Conservation (phyloP, 1,284 basidiomycete species). For the Dichomitus squalens region DNA sequence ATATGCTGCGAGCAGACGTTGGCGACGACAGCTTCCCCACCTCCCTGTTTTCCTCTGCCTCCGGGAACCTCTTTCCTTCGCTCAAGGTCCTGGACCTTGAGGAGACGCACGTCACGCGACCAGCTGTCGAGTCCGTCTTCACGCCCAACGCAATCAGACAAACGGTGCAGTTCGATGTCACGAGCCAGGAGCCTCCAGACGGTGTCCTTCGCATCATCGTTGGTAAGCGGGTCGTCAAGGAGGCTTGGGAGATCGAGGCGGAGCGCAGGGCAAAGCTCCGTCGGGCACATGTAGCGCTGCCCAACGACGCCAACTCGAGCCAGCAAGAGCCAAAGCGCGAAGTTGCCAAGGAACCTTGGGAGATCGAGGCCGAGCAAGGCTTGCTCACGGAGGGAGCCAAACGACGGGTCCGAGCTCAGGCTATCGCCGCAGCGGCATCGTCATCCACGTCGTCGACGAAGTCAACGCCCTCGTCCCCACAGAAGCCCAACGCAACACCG, state of each 20-base stretch:
- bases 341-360: slow-evolving; percentile 69
- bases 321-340: slow-evolving; percentile 25
- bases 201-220: slow-evolving; percentile 59
- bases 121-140: slow-evolving; percentile 48
- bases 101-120: slow-evolving; percentile 57
- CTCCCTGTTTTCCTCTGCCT: slow-evolving; percentile 37
- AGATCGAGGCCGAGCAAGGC: slow-evolving; percentile 75
- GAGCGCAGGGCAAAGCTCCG: slow-evolving; percentile 51
- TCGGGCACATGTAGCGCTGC: background rate
- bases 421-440: slow-evolving; percentile 19
- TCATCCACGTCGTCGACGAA: slow-evolving; percentile 11
- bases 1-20: slow-evolving; percentile 57
- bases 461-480: no score
- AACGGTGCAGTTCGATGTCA: slow-evolving; percentile 54
- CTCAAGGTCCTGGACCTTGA: slow-evolving; percentile 64
- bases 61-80: slow-evolving; percentile 44
- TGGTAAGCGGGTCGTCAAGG: slow-evolving; percentile 68
- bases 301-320: background rate
- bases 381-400: slow-evolving; percentile 36
- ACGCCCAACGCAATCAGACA: slow-evolving; percentile 37
- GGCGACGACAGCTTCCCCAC: slow-evolving; percentile 59
- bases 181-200: slow-evolving; percentile 51
- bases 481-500: no score
- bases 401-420: slow-evolving; percentile 32
- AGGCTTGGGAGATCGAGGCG: slow-evolving; percentile 76